Evolutionary conservation across 768 basidiomycete genomes (phyloP).

Genomic region (Auricularia heimuer): DNA sequence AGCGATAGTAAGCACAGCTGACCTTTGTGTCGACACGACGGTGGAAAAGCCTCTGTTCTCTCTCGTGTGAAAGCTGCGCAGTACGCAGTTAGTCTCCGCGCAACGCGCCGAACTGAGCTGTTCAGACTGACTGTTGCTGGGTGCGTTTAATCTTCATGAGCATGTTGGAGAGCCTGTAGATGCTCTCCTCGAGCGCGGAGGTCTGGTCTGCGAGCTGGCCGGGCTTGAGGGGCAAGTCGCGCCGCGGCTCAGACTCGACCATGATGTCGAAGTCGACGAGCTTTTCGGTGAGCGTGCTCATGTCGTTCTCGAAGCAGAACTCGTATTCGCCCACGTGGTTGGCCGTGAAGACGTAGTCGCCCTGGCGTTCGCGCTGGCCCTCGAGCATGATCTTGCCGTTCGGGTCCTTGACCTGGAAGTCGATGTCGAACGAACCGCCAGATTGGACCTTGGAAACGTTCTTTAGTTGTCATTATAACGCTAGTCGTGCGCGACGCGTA

Average conservation of each 20-base stretch:
- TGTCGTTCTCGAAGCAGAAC: conserved; percentile 98
- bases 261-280: conserved; percentile 94
- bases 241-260: conserved; percentile 93
- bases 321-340: conserved; percentile 84
- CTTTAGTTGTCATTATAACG: no score
- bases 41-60: conserved; percentile 91
- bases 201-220: conserved; percentile 90
- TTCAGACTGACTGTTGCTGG: conserved; percentile 77
- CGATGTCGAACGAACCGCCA: conserved; percentile 92
- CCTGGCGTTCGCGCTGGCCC: conserved; percentile 82
- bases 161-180: conserved; percentile 82
- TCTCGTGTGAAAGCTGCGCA: conserved; percentile 77
- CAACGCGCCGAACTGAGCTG: neutral
- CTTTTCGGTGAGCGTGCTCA: conserved; percentile 89
- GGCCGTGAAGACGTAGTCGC: conserved; percentile 95
- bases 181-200: conserved; percentile 86
- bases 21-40: conserved; percentile 87
- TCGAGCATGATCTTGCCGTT: conserved; percentile 80
- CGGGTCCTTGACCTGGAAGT: conserved; percentile 89
- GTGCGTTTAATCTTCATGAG: conserved; percentile 83
- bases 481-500: conserved; percentile 28
- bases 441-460: conserved; percentile 66
- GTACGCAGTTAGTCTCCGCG: neutral
- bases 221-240: conserved; percentile 80
- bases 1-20: conserved; percentile 10